These are phyloP conservation scores for Skeletonema marinoi DNA, from an alignment of 108 stramenopile genomes.

Conservation along the genomic window DNA sequence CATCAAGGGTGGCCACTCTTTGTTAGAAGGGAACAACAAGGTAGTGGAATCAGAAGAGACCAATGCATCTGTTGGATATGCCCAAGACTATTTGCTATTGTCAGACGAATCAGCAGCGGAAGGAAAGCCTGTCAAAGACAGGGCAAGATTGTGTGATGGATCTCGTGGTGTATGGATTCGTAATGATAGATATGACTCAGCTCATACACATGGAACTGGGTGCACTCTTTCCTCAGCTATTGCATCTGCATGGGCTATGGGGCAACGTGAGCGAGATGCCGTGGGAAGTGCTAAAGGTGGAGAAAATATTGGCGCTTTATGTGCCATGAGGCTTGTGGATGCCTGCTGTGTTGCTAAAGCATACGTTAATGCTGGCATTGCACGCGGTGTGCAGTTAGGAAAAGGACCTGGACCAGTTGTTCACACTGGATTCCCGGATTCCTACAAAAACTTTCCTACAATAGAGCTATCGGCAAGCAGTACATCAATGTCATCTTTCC, in stretches of 20 bases:
- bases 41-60: constrained; percentile 13
- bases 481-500: constrained; percentile 18
- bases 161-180: constrained; percentile 80
- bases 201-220: constrained; percentile 89
- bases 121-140: constrained; percentile 44
- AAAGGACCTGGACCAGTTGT: constrained; percentile 84
- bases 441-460: constrained; percentile 63
- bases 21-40: constrained; percentile 37
- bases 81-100: constrained; percentile 76
- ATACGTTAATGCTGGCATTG: constrained; percentile 84
- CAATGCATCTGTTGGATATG: constrained; percentile 56
- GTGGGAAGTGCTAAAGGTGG: constrained; percentile 12
- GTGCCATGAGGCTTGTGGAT: constrained; percentile 63
- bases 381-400: constrained; percentile 67
- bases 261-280: constrained; percentile 48
- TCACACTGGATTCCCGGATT: constrained; percentile 77
- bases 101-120: constrained; percentile 35
- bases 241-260: constrained; percentile 84
- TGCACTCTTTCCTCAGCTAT: constrained; percentile 91
- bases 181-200: constrained; percentile 62
- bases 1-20: constrained; percentile 92
- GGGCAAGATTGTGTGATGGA: constrained; percentile 71
- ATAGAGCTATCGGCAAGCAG: constrained; percentile 48
- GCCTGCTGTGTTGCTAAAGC: constrained; percentile 87
- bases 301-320: constrained; percentile 54